phyloP scores from a whole-genome alignment of 305 asterid species.

The Caryopteris hybrid region DNA sequence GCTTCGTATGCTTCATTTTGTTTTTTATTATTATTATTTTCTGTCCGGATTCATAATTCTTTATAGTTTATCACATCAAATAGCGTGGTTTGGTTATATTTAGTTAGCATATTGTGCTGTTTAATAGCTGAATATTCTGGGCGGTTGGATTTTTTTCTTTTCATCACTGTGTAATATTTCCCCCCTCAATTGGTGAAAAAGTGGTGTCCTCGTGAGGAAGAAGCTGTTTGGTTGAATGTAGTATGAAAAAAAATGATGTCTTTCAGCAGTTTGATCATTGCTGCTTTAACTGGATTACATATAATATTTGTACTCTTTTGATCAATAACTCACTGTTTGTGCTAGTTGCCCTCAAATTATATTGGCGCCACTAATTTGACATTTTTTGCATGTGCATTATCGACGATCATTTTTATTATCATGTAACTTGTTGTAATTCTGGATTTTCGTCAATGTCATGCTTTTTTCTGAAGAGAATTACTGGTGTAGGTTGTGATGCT shows the following conservation, averaged over 20 bases:
- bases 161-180: not conserved
- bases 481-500: constrained; percentile 81
- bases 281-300: not conserved
- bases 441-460: not conserved
- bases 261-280: not conserved
- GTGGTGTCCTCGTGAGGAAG: not conserved
- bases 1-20: not conserved
- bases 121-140: not conserved
- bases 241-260: not conserved
- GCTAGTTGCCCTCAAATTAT: not conserved
- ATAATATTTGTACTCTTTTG: not conserved
- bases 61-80: not conserved
- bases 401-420: not conserved
- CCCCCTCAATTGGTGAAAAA: not conserved
- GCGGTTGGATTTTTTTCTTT: not conserved
- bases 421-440: not conserved
- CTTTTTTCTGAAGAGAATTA: constrained; percentile 2
- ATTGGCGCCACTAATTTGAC: not conserved
- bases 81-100: not conserved
- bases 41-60: not conserved
- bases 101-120: not conserved
- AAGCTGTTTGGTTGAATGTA: not conserved
- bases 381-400: not conserved
- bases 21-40: too few relatives aligned
- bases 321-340: not conserved